Evolutionary conservation across 441 rosid genomes (phyloP), one percentile per base, ranked within the genome.

Genomic region (California macrophylla): DNA sequence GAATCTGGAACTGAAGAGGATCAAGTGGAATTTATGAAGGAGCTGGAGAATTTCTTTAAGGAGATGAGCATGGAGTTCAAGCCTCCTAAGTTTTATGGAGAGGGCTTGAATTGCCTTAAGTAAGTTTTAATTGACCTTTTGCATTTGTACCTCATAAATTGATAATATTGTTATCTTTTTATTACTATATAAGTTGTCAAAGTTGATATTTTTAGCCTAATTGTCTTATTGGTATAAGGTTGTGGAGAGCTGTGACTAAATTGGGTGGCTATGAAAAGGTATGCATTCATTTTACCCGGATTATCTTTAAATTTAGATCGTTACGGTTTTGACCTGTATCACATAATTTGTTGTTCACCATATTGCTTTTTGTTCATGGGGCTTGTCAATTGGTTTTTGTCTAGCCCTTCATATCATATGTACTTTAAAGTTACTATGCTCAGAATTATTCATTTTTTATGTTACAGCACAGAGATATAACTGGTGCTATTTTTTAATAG

Each of bases 221-320:
- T 76, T 26, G 67, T 75, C 75, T 20, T 69, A 64, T 78, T 72
- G 65, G 61, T 18, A 63, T 69, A 77, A 92, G 91, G 87, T 84
- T 88, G 78, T 86, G 88, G 88, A 85, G 88, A 77, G 81, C 89
- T 76, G 93, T 86, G 63, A 85, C 77, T 70, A 81, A 82, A 75
- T 77, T 88, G 80, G 93, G 91, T 66, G 91, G 93, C 63, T 88
- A 88, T 77, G 91, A 86, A 74, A 88, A 84, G 91, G 93, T 88
- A 81, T 62, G 84, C 64, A 6, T 20, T 74, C 2, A 70, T 26
- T 75, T 50, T 45, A 4, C 62, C 56, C 23, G 7, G 52, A 25
- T 50, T 24, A 56, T 21, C 62, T 56, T 71, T 47, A 6, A 20
- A 30, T 69, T 56, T 40, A 62, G 20, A 40, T 56, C 38, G 25